Evolutionary conservation across 2,329 filamentous ascomycete species (phyloP).

Genomic region (Pseudogymnoascus pannorum): DNA sequence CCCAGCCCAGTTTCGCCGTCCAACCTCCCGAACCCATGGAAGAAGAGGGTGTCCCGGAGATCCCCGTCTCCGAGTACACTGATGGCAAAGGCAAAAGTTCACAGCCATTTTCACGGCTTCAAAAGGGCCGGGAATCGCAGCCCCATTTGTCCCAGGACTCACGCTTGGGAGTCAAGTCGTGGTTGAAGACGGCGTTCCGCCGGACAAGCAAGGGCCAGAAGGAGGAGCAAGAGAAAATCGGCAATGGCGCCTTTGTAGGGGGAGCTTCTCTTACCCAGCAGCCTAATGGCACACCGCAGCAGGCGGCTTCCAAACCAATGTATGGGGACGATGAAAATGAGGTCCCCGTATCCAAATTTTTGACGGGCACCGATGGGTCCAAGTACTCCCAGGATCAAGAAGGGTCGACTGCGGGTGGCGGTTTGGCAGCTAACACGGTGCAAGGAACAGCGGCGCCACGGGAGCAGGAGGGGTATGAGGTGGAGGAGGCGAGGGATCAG

Average conservation of each 20-base stretch:
- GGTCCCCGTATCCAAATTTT: slow-evolving; percentile 5
- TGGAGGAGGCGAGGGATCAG: slow-evolving; percentile 42
- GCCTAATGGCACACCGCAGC: slow-evolving; percentile 27
- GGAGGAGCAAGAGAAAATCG: slow-evolving; percentile 12
- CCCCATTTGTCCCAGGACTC: slow-evolving; percentile 15
- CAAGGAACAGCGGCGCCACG: slow-evolving; percentile 13
- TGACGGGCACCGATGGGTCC: slow-evolving; percentile 12
- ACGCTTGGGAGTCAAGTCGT: slow-evolving; percentile 39
- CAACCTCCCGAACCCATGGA: slow-evolving; percentile 26
- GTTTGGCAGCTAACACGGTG: background rate
- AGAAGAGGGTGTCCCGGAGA: slow-evolving; percentile 19
- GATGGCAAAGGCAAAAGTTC: slow-evolving; percentile 12
- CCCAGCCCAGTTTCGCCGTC: slow-evolving; percentile 8
- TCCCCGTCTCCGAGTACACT: slow-evolving; percentile 16
- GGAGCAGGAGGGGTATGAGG: slow-evolving; percentile 35
- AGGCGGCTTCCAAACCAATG: slow-evolving; percentile 20
- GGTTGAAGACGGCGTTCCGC: slow-evolving; percentile 49
- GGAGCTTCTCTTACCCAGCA: slow-evolving; percentile 36
- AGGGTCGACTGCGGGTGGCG: background rate
- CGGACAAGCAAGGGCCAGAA: slow-evolving; percentile 20
- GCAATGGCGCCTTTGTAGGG: slow-evolving; percentile 37
- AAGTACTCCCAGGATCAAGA: slow-evolving; percentile 14
- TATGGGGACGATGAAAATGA: slow-evolving; percentile 15
- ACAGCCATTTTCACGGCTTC: slow-evolving; percentile 19
- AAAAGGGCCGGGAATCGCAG: slow-evolving; percentile 13